Conservation (phyloP, 139 green algal species). For the Pseudopediastrum boryanum region DNA sequence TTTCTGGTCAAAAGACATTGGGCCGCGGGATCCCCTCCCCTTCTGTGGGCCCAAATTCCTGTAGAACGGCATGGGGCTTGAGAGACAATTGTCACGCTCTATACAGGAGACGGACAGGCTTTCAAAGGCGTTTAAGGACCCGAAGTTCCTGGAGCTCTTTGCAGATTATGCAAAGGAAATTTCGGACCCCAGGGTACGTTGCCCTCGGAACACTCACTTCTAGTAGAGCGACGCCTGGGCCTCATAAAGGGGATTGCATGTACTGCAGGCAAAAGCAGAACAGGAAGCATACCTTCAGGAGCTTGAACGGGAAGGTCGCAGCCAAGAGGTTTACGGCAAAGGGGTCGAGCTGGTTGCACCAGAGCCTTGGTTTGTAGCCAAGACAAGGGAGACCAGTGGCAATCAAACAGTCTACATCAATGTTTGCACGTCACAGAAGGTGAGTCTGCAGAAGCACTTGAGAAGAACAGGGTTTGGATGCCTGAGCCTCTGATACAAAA, state of each 20-base stretch:
- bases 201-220: too few relatives aligned
- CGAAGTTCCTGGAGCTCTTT: slow-evolving; percentile 75
- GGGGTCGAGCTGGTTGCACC: slow-evolving; percentile 66
- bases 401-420: slow-evolving; percentile 67
- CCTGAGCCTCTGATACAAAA: background rate
- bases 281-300: slow-evolving; percentile 71
- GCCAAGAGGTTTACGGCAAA: slow-evolving; percentile 67
- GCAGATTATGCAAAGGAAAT: slow-evolving; percentile 76
- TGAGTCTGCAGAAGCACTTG: background rate
- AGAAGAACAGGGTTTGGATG: background rate
- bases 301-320: slow-evolving; percentile 61
- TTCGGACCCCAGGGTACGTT: slow-evolving; percentile 63
- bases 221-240: too few relatives aligned
- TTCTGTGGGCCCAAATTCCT: too few relatives aligned
- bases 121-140: slow-evolving; percentile 73
- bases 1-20: too few relatives aligned
- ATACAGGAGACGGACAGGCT: slow-evolving; percentile 65
- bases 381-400: slow-evolving; percentile 44
- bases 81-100: too few relatives aligned
- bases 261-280: slow-evolving; percentile 58
- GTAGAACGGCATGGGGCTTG: too few relatives aligned
- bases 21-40: too few relatives aligned
- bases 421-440: slow-evolving; percentile 70
- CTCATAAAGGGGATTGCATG: background rate
- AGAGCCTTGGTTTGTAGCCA: slow-evolving; percentile 54